A percentile compares a stretch with the other conserved stretches of the same genome.
Conservation (phyloP, 2,329 filamentous ascomycete genomes). For the Pseudopyricularia javanii region DNA sequence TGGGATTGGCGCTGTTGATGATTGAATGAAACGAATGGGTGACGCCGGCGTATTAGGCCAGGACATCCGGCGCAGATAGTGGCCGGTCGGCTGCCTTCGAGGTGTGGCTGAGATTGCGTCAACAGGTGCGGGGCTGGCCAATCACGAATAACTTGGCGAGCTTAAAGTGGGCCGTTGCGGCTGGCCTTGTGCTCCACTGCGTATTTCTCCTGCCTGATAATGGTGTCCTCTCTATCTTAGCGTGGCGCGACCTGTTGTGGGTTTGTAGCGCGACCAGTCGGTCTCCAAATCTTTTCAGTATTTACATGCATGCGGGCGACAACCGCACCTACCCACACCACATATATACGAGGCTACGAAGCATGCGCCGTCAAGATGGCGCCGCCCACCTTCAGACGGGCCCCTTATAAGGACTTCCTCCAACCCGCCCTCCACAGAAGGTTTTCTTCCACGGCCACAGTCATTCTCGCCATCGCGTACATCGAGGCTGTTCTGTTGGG, state of each 20-base stretch:
- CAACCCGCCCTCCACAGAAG: conserved; percentile 79
- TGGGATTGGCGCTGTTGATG: neutral
- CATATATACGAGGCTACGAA: neutral
- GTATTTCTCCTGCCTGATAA: neutral
- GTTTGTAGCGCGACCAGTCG: conserved; percentile 2
- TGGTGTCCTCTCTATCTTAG: neutral
- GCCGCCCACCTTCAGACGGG: conserved; percentile 38
- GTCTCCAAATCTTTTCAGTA: neutral
- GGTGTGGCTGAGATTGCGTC: conserved; percentile 3
- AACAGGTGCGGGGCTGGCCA: neutral
- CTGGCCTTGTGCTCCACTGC: neutral
- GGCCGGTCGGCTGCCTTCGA: neutral
- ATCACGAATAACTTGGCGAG: neutral
- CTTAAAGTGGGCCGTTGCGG: neutral
- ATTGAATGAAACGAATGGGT: neutral
- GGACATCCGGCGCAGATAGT: neutral
- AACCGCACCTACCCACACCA: neutral
- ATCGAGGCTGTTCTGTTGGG: conserved; percentile 58
- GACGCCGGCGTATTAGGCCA: neutral
- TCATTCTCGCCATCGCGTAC: conserved; percentile 63
- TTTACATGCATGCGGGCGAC: neutral
- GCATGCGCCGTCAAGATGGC: conserved; percentile 38
- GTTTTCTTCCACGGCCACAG: conserved; percentile 65
- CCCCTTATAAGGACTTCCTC: conserved; percentile 75
- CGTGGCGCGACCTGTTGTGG: neutral